These are phyloP conservation scores for Yamagishiella unicocca DNA, from an alignment of 139 green algal species.

Conservation along the genomic window DNA sequence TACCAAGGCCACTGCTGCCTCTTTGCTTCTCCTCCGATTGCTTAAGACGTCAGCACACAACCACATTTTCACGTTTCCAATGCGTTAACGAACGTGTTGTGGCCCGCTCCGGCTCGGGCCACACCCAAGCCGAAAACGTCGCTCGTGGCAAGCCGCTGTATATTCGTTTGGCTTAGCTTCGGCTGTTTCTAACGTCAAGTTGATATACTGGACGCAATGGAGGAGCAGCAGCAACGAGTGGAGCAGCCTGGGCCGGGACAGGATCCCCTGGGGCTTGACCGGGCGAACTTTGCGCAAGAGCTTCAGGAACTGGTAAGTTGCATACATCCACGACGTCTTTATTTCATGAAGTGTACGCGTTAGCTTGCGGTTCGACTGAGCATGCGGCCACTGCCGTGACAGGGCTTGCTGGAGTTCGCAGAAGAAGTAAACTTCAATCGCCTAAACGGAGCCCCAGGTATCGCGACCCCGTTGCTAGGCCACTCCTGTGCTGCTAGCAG, in stretches of 20 bases:
- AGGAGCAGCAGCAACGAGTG: slow-evolving; percentile 1
- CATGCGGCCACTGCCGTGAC: not conserved
- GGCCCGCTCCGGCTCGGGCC: slow-evolving; percentile 15
- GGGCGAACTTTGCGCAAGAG: slow-evolving; percentile 13
- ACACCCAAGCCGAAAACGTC: not conserved
- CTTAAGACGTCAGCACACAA: too few relatives aligned
- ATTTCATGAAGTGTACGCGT: not conserved
- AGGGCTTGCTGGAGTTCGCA: slow-evolving; percentile 40
- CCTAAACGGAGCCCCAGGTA: slow-evolving; percentile 3
- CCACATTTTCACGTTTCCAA: not conserved
- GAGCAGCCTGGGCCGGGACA: not conserved
- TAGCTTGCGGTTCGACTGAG: not conserved
- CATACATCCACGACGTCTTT: not conserved
- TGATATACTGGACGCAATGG: too few relatives aligned
- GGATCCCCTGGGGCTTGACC: not conserved
- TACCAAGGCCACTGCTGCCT: not conserved
- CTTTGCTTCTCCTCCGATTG: not conserved
- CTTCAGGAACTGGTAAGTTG: slow-evolving; percentile 16
- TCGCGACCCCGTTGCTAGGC: too few relatives aligned
- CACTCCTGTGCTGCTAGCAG: too few relatives aligned
- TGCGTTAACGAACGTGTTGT: not conserved
- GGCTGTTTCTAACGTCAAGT: too few relatives aligned
- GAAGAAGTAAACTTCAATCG: slow-evolving; percentile 18
- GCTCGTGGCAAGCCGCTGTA: too few relatives aligned
- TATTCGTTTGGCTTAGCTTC: too few relatives aligned